Evolutionary conservation across 306 rosid species (phyloP).

Genomic region (Vigna mungo): DNA sequence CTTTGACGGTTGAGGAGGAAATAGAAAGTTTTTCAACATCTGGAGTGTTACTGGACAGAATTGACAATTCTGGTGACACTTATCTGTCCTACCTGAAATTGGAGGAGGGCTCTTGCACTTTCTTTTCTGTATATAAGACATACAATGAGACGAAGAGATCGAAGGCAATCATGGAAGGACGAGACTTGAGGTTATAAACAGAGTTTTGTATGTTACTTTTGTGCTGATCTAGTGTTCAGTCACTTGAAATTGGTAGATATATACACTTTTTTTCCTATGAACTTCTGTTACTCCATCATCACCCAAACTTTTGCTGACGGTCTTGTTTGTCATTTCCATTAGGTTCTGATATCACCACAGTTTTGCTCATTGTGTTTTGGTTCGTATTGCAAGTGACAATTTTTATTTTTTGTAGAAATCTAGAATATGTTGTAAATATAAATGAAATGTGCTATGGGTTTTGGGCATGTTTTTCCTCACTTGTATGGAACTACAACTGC

Average conservation of each 20-base stretch:
- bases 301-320: constrained; percentile 37
- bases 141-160: constrained; percentile 42
- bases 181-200: constrained; percentile 42
- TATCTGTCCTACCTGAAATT: constrained; percentile 19
- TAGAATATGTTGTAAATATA: constrained; percentile 46
- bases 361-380: constrained; percentile 59
- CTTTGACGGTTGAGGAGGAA: constrained; percentile 31
- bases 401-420: constrained; percentile 45
- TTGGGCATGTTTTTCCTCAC: neutral
- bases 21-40: neutral
- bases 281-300: constrained; percentile 28
- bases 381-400: constrained; percentile 39
- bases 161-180: constrained; percentile 36
- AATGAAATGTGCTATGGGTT: neutral
- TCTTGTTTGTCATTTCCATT: constrained; percentile 40
- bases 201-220: constrained; percentile 2
- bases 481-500: neutral
- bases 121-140: constrained; percentile 48
- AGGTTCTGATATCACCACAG: constrained; percentile 50
- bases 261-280: constrained; percentile 26
- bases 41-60: constrained; percentile 31
- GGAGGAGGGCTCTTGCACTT: constrained; percentile 31
- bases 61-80: constrained; percentile 11
- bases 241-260: constrained; percentile 44
- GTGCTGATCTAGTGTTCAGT: constrained; percentile 26